Percentiles rank a stretch among this genome's conserved stretches.
Evolutionary conservation across 2,329 filamentous ascomycete genomes (phyloP).

Genomic region (Penicillium sclerotigenum): DNA sequence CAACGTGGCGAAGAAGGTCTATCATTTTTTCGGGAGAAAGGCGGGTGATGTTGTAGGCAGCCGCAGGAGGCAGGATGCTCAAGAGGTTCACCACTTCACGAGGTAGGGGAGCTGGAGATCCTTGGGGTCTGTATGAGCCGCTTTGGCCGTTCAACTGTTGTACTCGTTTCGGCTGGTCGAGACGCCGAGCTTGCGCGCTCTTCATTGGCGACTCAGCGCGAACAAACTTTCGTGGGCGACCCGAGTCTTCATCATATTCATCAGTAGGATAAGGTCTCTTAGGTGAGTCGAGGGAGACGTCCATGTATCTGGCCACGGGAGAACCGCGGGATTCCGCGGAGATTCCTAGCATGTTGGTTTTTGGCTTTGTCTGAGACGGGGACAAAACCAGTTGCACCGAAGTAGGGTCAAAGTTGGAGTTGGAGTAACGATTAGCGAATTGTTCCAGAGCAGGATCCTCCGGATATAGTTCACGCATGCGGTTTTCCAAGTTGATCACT

Average conservation of each 20-base stretch:
- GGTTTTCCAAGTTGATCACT: constrained; percentile 82
- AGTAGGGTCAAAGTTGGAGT: constrained; percentile 75
- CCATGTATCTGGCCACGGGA: constrained; percentile 36
- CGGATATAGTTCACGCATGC: constrained; percentile 92
- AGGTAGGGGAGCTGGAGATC: constrained; percentile 65
- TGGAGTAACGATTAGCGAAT: constrained; percentile 74
- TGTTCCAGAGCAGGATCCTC: constrained; percentile 73
- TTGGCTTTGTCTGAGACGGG: constrained; percentile 72
- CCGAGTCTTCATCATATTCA: constrained; percentile 67
- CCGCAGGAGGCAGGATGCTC: constrained; percentile 69
- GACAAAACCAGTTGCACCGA: constrained; percentile 79
- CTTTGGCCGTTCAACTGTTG: constrained; percentile 31
- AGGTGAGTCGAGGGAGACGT: constrained; percentile 43
- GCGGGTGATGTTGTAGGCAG: constrained; percentile 67
- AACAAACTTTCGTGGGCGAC: constrained; percentile 78
- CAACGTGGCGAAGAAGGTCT: constrained; percentile 65
- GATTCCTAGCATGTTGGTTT: constrained; percentile 39
- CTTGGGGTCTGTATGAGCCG: constrained; percentile 50
- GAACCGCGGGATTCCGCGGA: constrained; percentile 31
- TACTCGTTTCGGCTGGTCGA: constrained; percentile 67
- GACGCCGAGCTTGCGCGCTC: constrained; percentile 77
- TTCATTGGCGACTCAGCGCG: constrained; percentile 93
- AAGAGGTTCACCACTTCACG: constrained; percentile 62
- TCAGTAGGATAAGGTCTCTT: constrained; percentile 62
- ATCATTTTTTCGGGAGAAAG: constrained; percentile 72